phyloP scores from a whole-genome alignment of 768 basidiomycete species.

The Phanerochaete carnosa region DNA sequence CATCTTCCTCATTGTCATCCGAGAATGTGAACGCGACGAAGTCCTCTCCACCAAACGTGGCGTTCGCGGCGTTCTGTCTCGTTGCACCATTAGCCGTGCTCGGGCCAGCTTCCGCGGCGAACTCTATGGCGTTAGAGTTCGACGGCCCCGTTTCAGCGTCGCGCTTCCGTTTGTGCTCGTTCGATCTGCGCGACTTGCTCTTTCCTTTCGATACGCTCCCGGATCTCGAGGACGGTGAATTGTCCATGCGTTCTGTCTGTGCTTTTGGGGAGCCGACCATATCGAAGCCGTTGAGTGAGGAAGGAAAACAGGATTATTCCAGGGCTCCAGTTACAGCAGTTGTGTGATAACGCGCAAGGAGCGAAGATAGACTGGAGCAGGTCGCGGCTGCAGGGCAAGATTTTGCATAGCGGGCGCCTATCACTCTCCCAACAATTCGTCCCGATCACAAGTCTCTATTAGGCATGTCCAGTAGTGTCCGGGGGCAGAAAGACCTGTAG shows the following conservation, averaged over 20 bases:
- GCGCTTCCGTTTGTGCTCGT: background rate
- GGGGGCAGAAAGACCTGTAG: background rate
- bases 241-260: background rate
- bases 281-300: no score
- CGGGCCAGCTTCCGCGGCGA: slow-evolving; percentile 4
- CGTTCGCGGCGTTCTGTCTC: background rate
- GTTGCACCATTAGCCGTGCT: background rate
- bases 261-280: no score
- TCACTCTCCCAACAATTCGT: background rate
- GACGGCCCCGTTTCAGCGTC: background rate
- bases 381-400: no score
- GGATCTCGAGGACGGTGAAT: background rate
- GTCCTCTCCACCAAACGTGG: slow-evolving; percentile 22
- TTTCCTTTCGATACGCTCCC: background rate
- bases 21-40: slow-evolving; percentile 29
- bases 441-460: background rate
- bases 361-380: no score
- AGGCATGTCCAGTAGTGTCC: background rate
- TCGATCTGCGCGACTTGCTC: background rate
- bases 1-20: slow-evolving; percentile 22
- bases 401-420: no score
- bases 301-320: no score
- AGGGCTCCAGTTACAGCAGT: no score
- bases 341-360: no score
- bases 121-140: background rate